Percentiles rank a stretch among this genome's conserved stretches.
Evolutionary conservation across 1,284 basidiomycete species (phyloP).

Genomic region (Cryptococcus deneoformans): DNA sequence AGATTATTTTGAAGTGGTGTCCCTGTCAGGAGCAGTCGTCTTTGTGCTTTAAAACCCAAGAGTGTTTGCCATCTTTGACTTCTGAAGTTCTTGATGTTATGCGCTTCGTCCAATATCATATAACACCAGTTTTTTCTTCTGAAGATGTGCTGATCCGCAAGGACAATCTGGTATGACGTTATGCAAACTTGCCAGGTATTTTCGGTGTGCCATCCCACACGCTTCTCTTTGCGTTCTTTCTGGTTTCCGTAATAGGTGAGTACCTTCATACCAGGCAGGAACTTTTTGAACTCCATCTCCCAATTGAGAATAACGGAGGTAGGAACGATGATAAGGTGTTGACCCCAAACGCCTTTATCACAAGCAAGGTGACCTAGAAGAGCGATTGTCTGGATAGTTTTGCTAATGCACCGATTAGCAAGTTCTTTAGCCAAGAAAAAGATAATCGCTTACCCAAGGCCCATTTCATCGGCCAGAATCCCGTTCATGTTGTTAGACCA

Average conservation of each 20-base stretch:
- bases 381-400: constrained; percentile 96
- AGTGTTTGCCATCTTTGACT: constrained; percentile 94
- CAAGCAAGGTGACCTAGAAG: constrained; percentile 91
- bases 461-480: constrained; percentile 81
- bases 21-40: constrained; percentile 83
- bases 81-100: constrained; percentile 99
- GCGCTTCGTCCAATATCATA: constrained; percentile 94
- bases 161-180: constrained; percentile 90
- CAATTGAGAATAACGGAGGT: constrained; percentile 95
- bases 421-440: constrained; percentile 2
- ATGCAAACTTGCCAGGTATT: constrained; percentile 94
- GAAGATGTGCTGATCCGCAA: constrained; percentile 90
- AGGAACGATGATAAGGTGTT: constrained; percentile 92
- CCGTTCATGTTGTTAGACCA: constrained; percentile 87
- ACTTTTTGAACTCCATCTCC: constrained; percentile 99
- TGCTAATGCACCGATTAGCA: constrained; percentile 55
- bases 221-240: constrained; percentile 88
- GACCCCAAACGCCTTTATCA: constrained; percentile 93
- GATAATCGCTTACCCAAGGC: constrained; percentile 64
- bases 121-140: constrained; percentile 96
- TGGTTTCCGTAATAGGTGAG: constrained; percentile 89
- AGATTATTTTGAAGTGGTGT: constrained; percentile 96
- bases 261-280: constrained; percentile 88
- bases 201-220: constrained; percentile 91
- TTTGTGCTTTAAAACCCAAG: constrained; percentile 88